Evolutionary conservation across 208 protist genomes (phyloP).

Genomic region (Trichomonas gallinae): DNA sequence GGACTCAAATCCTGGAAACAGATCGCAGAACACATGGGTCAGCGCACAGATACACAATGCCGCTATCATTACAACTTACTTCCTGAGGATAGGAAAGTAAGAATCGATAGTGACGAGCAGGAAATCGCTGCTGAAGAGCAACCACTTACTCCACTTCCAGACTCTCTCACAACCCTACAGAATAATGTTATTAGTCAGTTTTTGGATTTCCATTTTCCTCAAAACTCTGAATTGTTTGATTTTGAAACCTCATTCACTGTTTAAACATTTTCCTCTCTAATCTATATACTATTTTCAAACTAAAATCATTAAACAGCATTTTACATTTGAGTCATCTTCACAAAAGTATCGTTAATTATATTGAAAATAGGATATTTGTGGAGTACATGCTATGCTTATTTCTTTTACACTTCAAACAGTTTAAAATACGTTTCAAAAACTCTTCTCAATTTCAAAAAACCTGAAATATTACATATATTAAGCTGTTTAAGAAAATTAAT

Average conservation of each 20-base stretch:
- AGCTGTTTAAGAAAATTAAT: no score
- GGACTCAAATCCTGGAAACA: background rate
- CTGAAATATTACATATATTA: no score
- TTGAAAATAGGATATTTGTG: no score
- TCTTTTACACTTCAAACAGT: no score
- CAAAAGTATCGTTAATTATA: no score
- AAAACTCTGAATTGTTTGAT: background rate
- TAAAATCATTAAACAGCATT: no score
- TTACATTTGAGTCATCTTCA: no score
- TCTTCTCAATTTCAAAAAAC: no score
- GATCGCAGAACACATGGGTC: background rate
- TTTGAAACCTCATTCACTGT: background rate
- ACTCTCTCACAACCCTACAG: background rate
- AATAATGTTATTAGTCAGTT: background rate
- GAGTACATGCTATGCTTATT: no score
- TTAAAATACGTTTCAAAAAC: no score
- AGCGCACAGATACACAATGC: background rate
- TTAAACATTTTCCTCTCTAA: background rate
- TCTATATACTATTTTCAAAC: no score
- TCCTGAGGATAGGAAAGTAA: background rate
- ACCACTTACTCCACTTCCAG: background rate
- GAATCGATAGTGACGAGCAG: background rate
- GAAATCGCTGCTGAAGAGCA: background rate
- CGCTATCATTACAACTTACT: background rate
- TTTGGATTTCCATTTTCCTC: background rate